A percentile compares a stretch with the other conserved stretches of the same genome.
Evolutionary conservation across 2,329 filamentous ascomycete genomes (phyloP).

Genomic region (Xylariales sp.): DNA sequence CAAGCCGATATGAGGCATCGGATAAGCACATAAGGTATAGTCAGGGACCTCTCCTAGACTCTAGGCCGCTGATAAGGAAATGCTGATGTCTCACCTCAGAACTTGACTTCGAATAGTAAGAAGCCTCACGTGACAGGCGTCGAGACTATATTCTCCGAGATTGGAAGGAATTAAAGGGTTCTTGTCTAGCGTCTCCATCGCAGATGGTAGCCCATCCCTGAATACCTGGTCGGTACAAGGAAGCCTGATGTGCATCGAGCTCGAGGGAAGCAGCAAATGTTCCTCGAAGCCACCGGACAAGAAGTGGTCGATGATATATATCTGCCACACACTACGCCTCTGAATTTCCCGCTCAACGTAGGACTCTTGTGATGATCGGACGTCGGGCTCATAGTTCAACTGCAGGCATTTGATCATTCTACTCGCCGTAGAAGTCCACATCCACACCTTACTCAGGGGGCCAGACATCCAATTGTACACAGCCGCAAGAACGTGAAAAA

Average conservation of each 20-base stretch:
- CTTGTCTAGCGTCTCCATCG: constrained; percentile 7
- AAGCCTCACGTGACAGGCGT: constrained; percentile 10
- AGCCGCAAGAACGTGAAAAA: constrained; percentile 8
- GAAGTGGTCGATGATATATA: constrained; percentile 12
- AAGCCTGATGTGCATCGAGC: constrained; percentile 10
- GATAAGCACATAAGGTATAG: too few species aligned
- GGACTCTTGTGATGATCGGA: background rate
- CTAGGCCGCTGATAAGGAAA: background rate
- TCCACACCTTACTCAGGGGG: constrained; percentile 12
- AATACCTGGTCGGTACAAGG: constrained; percentile 10
- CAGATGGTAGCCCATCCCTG: constrained; percentile 7
- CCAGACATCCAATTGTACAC: constrained; percentile 12
- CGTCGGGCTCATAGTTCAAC: constrained; percentile 11
- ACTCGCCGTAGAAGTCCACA: constrained; percentile 10
- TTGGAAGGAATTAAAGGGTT: constrained; percentile 3
- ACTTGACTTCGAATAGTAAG: constrained; percentile 11
- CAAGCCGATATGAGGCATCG: too few species aligned
- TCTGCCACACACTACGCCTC: constrained; percentile 12
- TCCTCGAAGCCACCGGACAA: constrained; percentile 11
- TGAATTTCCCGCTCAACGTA: constrained; percentile 5
- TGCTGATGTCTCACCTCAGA: constrained; percentile 6
- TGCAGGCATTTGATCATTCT: constrained; percentile 10
- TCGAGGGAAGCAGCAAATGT: constrained; percentile 10
- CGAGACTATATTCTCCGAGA: constrained; percentile 9
- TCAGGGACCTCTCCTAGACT: too few species aligned